Percentiles rank a stretch among this genome's conserved stretches.
These are phyloP conservation scores for Sugiyamaella valdiviana DNA, from an alignment of 805 yeast species.

Conservation along the genomic window DNA sequence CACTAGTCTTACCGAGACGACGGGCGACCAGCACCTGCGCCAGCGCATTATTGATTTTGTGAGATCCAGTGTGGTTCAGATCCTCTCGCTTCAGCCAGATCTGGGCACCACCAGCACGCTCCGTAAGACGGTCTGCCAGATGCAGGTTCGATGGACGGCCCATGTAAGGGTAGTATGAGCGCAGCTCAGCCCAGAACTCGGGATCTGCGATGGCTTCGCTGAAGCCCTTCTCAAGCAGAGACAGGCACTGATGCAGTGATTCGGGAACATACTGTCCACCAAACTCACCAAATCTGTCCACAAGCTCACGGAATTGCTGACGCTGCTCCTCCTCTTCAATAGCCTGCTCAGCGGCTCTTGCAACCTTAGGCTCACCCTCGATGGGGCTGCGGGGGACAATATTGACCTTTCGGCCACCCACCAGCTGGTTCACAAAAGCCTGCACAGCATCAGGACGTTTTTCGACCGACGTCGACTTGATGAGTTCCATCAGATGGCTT, in stretches of 20 bases:
- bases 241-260: slow-evolving; percentile 83
- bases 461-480: slow-evolving; percentile 51
- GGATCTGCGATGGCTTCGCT: slow-evolving; percentile 86
- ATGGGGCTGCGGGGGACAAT: slow-evolving; percentile 6
- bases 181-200: slow-evolving; percentile 87
- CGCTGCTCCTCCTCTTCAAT: slow-evolving; percentile 29
- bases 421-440: slow-evolving; percentile 60
- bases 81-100: slow-evolving; percentile 99
- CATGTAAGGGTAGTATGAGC: slow-evolving; percentile 77
- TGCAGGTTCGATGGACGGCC: slow-evolving; percentile 96
- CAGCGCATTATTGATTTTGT: slow-evolving; percentile 44
- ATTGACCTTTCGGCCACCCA: slow-evolving; percentile 42
- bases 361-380: background rate
- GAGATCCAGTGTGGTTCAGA: slow-evolving; percentile 44
- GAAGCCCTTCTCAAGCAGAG: slow-evolving; percentile 83
- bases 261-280: slow-evolving; percentile 99
- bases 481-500: slow-evolving; percentile 65
- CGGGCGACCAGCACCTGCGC: slow-evolving; percentile 42
- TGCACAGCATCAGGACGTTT: slow-evolving; percentile 57
- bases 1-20: slow-evolving; percentile 40
- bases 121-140: slow-evolving; percentile 82
- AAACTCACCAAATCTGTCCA: slow-evolving; percentile 80
- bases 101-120: slow-evolving; percentile 88
- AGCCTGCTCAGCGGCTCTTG: slow-evolving; percentile 4
- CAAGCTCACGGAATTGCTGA: slow-evolving; percentile 4